Evolutionary conservation across 1,284 basidiomycete genomes (phyloP).

Genomic region (Takashimella tepidaria): DNA sequence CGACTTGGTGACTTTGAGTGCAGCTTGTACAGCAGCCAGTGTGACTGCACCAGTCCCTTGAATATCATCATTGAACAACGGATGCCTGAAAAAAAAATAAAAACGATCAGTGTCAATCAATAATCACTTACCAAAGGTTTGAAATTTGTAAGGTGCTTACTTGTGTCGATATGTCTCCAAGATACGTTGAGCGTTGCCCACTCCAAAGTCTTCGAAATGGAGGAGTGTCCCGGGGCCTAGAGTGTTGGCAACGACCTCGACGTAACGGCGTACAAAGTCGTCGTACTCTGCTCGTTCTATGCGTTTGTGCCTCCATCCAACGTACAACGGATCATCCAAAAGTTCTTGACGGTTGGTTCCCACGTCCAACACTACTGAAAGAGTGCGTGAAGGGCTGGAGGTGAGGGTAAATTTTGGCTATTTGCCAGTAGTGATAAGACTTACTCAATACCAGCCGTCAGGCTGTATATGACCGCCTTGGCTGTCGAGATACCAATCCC

Average conservation of each 20-base stretch:
- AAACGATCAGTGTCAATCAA: not conserved
- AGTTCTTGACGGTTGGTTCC: conserved; percentile 17
- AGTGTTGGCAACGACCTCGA: conserved; percentile 11
- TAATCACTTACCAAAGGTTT: conserved; percentile 44
- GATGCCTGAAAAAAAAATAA: not conserved
- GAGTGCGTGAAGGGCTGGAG: conserved; percentile 48
- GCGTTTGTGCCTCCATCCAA: conserved; percentile 20
- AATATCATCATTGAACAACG: conserved; percentile 67
- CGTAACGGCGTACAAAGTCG: conserved; percentile 16
- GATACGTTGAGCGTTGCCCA: conserved; percentile 58
- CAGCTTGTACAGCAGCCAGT: conserved; percentile 65
- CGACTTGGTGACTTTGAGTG: conserved; percentile 61
- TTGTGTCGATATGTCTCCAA: conserved; percentile 57
- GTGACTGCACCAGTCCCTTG: conserved; percentile 82
- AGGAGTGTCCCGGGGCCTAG: conserved; percentile 14
- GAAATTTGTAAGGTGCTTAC: conserved; percentile 54
- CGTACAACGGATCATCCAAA: conserved; percentile 11
- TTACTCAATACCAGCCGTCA: conserved; percentile 67
- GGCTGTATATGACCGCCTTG: conserved; percentile 62
- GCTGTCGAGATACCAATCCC: not conserved
- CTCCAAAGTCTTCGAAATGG: conserved; percentile 23
- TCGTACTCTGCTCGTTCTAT: conserved; percentile 14
- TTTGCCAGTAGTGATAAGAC: conserved; percentile 4
- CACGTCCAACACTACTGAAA: conserved; percentile 66
- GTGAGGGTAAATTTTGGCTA: not conserved